Conservation (phyloP, 1,139 yeast genomes). For the Suhomyces atakaporum region DNA sequence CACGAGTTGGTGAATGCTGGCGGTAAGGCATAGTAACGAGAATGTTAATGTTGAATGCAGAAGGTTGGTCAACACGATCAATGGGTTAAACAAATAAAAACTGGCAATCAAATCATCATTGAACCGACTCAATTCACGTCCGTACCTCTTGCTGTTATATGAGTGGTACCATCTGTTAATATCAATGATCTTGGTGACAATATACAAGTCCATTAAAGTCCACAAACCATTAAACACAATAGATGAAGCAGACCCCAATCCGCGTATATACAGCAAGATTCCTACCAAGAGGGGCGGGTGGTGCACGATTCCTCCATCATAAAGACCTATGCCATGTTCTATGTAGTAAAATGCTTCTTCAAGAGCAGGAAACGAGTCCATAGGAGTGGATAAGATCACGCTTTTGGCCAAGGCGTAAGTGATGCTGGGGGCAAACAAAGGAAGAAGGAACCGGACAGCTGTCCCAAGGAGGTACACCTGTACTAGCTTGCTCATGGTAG, state of each 20-base stretch:
- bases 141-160: slow-evolving; percentile 28
- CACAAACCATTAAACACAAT: slow-evolving; percentile 35
- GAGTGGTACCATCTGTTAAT: slow-evolving; percentile 41
- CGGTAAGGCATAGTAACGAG: slow-evolving; percentile 57
- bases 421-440: slow-evolving; percentile 35
- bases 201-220: slow-evolving; percentile 43
- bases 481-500: slow-evolving; percentile 10
- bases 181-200: slow-evolving; percentile 43
- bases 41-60: slow-evolving; percentile 70
- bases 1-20: slow-evolving; percentile 51
- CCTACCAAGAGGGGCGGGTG: slow-evolving; percentile 75
- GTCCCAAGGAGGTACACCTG: slow-evolving; percentile 35
- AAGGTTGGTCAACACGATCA: slow-evolving; percentile 64
- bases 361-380: slow-evolving; percentile 65
- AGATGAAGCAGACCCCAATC: slow-evolving; percentile 14
- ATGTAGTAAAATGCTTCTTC: slow-evolving; percentile 78
- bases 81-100: slow-evolving; percentile 79
- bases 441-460: slow-evolving; percentile 33
- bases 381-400: slow-evolving; percentile 80
- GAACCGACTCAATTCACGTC: slow-evolving; percentile 22
- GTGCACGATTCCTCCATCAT: slow-evolving; percentile 84
- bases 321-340: slow-evolving; percentile 62
- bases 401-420: slow-evolving; percentile 30
- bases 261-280: slow-evolving; percentile 42
- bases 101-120: slow-evolving; percentile 52